phyloP scores from a whole-genome alignment of 139 green algal genomes.

The Chlorella vulgaris region DNA sequence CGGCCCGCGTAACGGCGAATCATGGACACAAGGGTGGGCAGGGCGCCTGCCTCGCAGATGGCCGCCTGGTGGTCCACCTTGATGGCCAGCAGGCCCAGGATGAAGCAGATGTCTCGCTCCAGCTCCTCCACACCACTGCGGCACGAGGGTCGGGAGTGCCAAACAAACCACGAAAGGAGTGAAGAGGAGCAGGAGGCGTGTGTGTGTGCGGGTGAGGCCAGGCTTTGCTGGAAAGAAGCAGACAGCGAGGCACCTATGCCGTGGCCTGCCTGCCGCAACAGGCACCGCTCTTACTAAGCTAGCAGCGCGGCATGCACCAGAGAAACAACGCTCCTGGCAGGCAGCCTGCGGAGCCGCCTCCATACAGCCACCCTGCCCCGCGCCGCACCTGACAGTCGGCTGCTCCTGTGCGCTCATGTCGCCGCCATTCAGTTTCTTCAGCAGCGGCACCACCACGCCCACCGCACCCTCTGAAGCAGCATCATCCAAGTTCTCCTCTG shows the following conservation, averaged over 20 bases:
- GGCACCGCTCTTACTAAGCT: no score
- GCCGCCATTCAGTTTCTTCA: constrained; percentile 47
- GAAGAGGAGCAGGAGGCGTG: no score
- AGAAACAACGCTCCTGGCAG: no score
- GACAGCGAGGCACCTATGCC: no score
- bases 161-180: background rate
- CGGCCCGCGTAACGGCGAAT: constrained; percentile 54
- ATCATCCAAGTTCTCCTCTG: constrained; percentile 80
- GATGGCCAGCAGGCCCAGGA: constrained; percentile 89
- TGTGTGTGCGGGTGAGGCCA: no score
- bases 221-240: no score
- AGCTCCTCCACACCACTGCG: constrained; percentile 69
- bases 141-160: background rate
- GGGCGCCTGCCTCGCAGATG: constrained; percentile 75
- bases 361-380: no score
- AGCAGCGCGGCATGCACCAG: no score
- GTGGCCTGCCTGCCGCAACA: no score
- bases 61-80: constrained; percentile 86
- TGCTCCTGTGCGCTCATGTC: constrained; percentile 24
- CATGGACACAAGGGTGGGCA: constrained; percentile 75
- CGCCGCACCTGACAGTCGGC: constrained; percentile 20
- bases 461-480: constrained; percentile 74
- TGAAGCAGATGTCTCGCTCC: constrained; percentile 91
- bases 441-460: constrained; percentile 68
- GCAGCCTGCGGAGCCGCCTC: no score